A percentile compares a stretch with the other conserved stretches of the same genome.
Evolutionary conservation across 2,329 filamentous ascomycete genomes (phyloP).

Genomic region (Exophiala oligosperma): DNA sequence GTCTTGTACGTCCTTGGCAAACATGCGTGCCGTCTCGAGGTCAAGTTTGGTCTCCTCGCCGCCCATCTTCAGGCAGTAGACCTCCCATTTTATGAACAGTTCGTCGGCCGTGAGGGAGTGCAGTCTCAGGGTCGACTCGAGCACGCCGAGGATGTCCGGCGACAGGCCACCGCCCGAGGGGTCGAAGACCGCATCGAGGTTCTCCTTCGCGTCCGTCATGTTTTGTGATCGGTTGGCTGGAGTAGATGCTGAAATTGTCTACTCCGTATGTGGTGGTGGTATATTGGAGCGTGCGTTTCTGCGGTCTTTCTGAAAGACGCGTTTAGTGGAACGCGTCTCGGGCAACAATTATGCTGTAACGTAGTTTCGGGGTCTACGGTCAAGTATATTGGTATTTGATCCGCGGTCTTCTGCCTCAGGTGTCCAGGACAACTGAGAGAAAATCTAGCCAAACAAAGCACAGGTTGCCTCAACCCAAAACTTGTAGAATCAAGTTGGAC

Average conservation of each 20-base stretch:
- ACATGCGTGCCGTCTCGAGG: slow-evolving; percentile 68
- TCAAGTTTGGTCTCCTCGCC: slow-evolving; percentile 71
- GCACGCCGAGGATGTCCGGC: slow-evolving; percentile 74
- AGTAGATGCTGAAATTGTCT: neutral
- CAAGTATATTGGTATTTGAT: neutral
- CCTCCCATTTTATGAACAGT: slow-evolving; percentile 98
- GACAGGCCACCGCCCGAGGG: slow-evolving; percentile 61
- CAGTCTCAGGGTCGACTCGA: slow-evolving; percentile 82
- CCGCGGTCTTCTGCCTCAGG: neutral
- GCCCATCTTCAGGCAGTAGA: slow-evolving; percentile 94
- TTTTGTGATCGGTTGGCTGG: neutral
- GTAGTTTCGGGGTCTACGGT: neutral
- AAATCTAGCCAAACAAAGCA: no score
- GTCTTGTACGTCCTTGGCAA: slow-evolving; percentile 87
- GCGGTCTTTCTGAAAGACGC: neutral
- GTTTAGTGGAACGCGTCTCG: slow-evolving; percentile 2
- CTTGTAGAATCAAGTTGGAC: no score
- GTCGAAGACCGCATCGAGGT: slow-evolving; percentile 62
- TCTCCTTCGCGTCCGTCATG: slow-evolving; percentile 49
- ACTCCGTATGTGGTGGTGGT: neutral
- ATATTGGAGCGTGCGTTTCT: neutral
- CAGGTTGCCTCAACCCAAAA: no score
- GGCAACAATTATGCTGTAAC: neutral
- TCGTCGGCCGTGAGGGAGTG: slow-evolving; percentile 81
- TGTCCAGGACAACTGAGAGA: neutral